These are phyloP conservation scores for Calonectria leucothoes DNA, from an alignment of 2,329 filamentous ascomycete species.

Conservation along the genomic window DNA sequence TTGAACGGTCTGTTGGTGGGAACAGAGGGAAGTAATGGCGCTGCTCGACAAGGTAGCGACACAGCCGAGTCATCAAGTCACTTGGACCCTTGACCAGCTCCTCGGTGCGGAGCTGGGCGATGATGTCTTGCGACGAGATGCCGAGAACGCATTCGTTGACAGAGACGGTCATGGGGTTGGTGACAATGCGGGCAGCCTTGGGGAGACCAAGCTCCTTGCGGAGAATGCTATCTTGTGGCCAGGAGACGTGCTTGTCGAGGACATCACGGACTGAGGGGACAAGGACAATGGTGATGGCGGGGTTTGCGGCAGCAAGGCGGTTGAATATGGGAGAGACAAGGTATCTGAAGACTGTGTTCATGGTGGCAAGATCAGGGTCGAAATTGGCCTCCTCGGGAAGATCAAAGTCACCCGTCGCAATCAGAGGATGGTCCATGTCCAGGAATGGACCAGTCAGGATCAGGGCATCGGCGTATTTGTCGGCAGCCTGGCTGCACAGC, in stretches of 20 bases:
- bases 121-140: constrained; percentile 83
- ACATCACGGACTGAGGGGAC: constrained; percentile 86
- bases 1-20: constrained; percentile 78
- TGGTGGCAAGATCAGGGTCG: constrained; percentile 82
- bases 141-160: constrained; percentile 90
- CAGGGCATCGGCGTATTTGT: constrained; percentile 80
- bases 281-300: constrained; percentile 83
- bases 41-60: constrained; percentile 86
- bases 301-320: constrained; percentile 76
- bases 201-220: constrained; percentile 82
- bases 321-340: constrained; percentile 81
- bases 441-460: constrained; percentile 90
- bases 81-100: constrained; percentile 61
- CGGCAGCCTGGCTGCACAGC: constrained; percentile 81
- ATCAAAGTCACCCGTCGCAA: constrained; percentile 84
- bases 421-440: constrained; percentile 88
- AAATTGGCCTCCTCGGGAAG: constrained; percentile 74
- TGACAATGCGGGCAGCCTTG: constrained; percentile 80
- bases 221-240: constrained; percentile 75
- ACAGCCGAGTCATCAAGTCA: constrained; percentile 78
- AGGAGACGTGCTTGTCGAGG: constrained; percentile 85
- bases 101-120: constrained; percentile 84
- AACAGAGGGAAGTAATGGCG: constrained; percentile 92
- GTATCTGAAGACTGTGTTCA: constrained; percentile 85
- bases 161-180: constrained; percentile 90